phyloP scores from a whole-genome alignment of 1,139 yeast genomes.

The Kodamaea plutei region DNA sequence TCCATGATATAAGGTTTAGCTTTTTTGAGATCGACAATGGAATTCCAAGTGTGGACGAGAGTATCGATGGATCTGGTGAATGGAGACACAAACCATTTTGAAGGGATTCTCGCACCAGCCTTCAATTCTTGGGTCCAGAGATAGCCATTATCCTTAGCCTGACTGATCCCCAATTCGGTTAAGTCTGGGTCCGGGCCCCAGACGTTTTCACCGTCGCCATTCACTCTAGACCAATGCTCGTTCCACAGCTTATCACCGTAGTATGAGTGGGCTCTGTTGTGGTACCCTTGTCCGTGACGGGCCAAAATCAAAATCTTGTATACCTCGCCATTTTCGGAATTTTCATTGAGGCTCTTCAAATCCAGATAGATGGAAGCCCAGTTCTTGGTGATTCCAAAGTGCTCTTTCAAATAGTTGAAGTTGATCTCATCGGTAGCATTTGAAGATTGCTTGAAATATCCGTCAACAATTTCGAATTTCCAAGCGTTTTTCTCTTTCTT shows the following conservation, averaged over 20 bases:
- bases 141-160: slow-evolving; percentile 29
- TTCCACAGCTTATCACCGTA: slow-evolving; percentile 45
- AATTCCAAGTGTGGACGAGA: slow-evolving; percentile 25
- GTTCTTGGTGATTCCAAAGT: slow-evolving; percentile 31
- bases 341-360: slow-evolving; percentile 26
- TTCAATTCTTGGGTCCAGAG: slow-evolving; percentile 16
- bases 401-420: slow-evolving; percentile 37
- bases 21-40: slow-evolving; percentile 23
- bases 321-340: slow-evolving; percentile 16
- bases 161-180: slow-evolving; percentile 37
- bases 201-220: slow-evolving; percentile 40
- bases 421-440: slow-evolving; percentile 32
- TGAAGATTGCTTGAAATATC: slow-evolving; percentile 35
- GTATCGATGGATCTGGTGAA: slow-evolving; percentile 38
- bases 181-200: slow-evolving; percentile 50
- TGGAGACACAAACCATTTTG: slow-evolving; percentile 34
- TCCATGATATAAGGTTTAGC: slow-evolving; percentile 35
- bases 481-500: slow-evolving; percentile 16
- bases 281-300: slow-evolving; percentile 47
- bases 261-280: slow-evolving; percentile 39
- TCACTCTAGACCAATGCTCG: slow-evolving; percentile 37
- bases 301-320: slow-evolving; percentile 42
- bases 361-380: slow-evolving; percentile 31
- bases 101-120: slow-evolving; percentile 20
- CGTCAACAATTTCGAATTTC: slow-evolving; percentile 37